phyloP scores from a whole-genome alignment of 352 stramenopile genomes.

The Phytophthora ohioensis region DNA sequence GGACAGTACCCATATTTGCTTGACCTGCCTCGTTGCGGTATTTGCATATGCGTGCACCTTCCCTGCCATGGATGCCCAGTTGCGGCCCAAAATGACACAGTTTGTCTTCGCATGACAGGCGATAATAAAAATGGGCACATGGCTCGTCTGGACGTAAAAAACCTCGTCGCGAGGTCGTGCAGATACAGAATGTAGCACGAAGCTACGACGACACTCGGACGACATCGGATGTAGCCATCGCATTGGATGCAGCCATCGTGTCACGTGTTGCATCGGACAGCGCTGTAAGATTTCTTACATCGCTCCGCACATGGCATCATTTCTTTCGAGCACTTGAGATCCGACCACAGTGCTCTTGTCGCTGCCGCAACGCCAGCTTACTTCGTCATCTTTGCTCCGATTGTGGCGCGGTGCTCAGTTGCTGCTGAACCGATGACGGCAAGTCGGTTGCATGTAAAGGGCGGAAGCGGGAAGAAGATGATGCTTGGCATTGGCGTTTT shows the following conservation, averaged over 20 bases:
- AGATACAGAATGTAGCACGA: constrained; percentile 22
- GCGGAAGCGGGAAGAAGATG: constrained; percentile 2
- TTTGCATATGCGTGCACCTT: background rate
- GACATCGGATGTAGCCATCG: constrained; percentile 21
- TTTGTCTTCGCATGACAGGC: constrained; percentile 13
- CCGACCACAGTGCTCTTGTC: background rate
- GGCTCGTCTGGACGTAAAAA: constrained; percentile 21
- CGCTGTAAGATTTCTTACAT: background rate
- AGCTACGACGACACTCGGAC: constrained; percentile 24
- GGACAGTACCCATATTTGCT: constrained; percentile 3
- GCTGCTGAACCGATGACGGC: background rate
- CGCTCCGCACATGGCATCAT: background rate
- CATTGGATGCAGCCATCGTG: constrained; percentile 30
- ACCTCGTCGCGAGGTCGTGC: constrained; percentile 27
- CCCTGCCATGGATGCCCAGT: constrained; percentile 3
- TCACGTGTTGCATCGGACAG: background rate
- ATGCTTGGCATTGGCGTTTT: background rate
- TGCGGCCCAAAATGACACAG: background rate
- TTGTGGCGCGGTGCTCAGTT: background rate
- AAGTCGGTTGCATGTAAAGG: constrained; percentile 6
- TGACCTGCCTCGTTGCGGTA: background rate
- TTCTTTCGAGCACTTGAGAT: constrained; percentile 3
- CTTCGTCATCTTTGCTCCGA: constrained; percentile 6
- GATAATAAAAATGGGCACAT: constrained; percentile 23
- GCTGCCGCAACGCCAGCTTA: background rate